A percentile compares a stretch with the other conserved stretches of the same genome.
These are phyloP conservation scores for Pleochaeta shiraiana DNA, from an alignment of 2,329 filamentous ascomycete species.

Conservation along the genomic window DNA sequence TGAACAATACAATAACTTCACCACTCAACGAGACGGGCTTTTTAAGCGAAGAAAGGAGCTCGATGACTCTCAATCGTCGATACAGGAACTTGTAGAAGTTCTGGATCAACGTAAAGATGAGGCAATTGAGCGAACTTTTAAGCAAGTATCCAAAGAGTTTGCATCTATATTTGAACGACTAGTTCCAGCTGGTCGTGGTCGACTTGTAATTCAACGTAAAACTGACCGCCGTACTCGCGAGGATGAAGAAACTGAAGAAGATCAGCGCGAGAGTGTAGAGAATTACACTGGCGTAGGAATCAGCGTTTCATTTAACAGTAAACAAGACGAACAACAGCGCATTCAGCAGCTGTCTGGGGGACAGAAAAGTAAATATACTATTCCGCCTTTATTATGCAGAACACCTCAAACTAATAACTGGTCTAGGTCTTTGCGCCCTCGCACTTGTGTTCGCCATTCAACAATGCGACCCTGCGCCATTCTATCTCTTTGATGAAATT, in stretches of 20 bases:
- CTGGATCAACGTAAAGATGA: conserved; percentile 94
- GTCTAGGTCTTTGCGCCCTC: conserved; percentile 69
- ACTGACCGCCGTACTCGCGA: conserved; percentile 44
- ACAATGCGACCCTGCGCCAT: conserved; percentile 87
- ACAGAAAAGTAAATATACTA: conserved; percentile 59
- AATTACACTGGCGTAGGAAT: conserved; percentile 96
- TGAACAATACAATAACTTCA: conserved; percentile 97
- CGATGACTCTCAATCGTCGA: conserved; percentile 65
- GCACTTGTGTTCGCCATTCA: conserved; percentile 98
- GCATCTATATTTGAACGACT: conserved; percentile 84
- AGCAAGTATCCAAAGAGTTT: conserved; percentile 90
- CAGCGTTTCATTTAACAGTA: conserved; percentile 95
- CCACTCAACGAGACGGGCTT: conserved; percentile 70
- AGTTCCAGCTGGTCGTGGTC: conserved; percentile 79
- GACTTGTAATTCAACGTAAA: conserved; percentile 80
- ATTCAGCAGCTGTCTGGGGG: conserved; percentile 95
- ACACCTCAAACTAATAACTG: conserved; percentile 8
- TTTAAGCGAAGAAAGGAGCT: conserved; percentile 71
- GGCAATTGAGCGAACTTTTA: conserved; percentile 95
- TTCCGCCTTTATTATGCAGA: not conserved
- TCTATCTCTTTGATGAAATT: conserved; percentile 98
- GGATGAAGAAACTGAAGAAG: conserved; percentile 42
- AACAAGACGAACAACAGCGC: conserved; percentile 92
- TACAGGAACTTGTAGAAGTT: conserved; percentile 78
- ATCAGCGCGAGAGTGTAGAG: conserved; percentile 52